These are phyloP conservation scores for Penicillium psychrosexuale DNA, from an alignment of 2,329 filamentous ascomycete genomes.

Conservation along the genomic window DNA sequence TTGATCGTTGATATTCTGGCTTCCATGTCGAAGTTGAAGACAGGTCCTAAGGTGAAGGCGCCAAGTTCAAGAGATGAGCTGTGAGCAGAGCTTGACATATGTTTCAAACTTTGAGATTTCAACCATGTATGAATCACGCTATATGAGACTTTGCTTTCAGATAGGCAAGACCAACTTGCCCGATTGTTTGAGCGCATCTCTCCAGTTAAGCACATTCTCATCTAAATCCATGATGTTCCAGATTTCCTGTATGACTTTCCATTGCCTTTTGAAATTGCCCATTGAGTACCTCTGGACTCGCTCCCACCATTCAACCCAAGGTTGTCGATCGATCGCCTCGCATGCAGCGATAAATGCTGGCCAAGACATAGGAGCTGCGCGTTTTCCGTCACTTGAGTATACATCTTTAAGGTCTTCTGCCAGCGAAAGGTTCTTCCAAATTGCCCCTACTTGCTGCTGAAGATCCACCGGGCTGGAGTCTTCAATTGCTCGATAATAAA, in stretches of 20 bases:
- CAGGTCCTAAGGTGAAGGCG: background rate
- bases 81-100: background rate
- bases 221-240: slow-evolving; percentile 19
- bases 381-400: slow-evolving; percentile 10
- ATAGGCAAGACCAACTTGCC: slow-evolving; percentile 18
- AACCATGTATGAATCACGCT: background rate
- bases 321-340: slow-evolving; percentile 14
- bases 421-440: slow-evolving; percentile 13
- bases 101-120: background rate
- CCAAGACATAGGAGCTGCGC: slow-evolving; percentile 23
- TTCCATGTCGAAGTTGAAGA: slow-evolving; percentile 25
- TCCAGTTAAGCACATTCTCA: slow-evolving; percentile 14
- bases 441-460: background rate
- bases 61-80: background rate
- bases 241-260: slow-evolving; percentile 19
- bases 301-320: slow-evolving; percentile 22
- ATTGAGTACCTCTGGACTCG: slow-evolving; percentile 18
- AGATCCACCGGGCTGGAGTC: slow-evolving; percentile 3
- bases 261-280: slow-evolving; percentile 21
- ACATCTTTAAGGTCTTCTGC: slow-evolving; percentile 19
- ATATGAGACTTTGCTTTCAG: slow-evolving; percentile 9
- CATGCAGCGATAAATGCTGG: slow-evolving; percentile 24
- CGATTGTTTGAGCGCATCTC: slow-evolving; percentile 15
- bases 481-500: slow-evolving; percentile 17
- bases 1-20: slow-evolving; percentile 30